Conservation (phyloP, 805 yeast species). For the Danielia reshetovae region DNA sequence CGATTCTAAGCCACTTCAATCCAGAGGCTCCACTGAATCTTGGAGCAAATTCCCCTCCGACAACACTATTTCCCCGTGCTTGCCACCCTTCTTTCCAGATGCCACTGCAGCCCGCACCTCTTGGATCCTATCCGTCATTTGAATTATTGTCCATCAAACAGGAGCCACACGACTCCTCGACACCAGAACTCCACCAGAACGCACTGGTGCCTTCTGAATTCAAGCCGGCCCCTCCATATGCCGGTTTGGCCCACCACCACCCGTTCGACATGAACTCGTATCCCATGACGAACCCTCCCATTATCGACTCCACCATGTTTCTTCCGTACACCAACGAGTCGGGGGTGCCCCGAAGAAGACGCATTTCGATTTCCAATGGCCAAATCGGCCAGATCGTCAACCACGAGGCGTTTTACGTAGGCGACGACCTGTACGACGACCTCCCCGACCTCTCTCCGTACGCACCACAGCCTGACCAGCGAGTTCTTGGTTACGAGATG, state of each 20-base stretch:
- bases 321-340: slow-evolving; percentile 29
- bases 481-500: too few species aligned
- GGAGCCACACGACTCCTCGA: not conserved
- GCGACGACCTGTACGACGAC: slow-evolving; percentile 23
- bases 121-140: not conserved
- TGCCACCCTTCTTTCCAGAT: not conserved
- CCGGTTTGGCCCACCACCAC: slow-evolving; percentile 23
- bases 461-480: slow-evolving; percentile 1
- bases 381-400: slow-evolving; percentile 72
- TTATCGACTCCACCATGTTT: slow-evolving; percentile 41
- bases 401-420: slow-evolving; percentile 37
- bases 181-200: not conserved
- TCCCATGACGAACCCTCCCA: slow-evolving; percentile 46
- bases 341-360: slow-evolving; percentile 45
- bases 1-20: too few species aligned
- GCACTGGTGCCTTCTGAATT: not conserved
- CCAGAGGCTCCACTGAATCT: too few species aligned
- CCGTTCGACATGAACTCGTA: slow-evolving; percentile 38
- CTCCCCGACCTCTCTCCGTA: slow-evolving; percentile 6
- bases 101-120: not conserved
- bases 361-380: slow-evolving; percentile 81
- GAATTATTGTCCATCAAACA: slow-evolving; percentile 1
- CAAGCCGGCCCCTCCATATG: slow-evolving; percentile 9
- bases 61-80: not conserved
- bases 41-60: too few species aligned